Evolutionary conservation across 306 rosid genomes (phyloP).

Genomic region (Cyamopsis tetragonoloba): DNA sequence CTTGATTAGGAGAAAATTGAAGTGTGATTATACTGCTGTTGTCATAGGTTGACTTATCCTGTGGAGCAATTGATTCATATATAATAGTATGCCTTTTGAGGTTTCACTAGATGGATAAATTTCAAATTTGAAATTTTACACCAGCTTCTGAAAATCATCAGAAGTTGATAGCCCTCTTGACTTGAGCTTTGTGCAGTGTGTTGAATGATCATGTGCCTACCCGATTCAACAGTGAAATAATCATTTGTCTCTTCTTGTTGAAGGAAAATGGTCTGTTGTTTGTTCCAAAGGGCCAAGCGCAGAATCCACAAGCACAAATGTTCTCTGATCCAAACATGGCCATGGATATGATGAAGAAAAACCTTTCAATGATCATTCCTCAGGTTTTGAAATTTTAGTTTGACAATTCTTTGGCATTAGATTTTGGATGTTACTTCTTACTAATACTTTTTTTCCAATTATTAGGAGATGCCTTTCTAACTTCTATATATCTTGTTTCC

Average conservation of each 20-base stretch:
- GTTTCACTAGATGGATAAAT: not conserved
- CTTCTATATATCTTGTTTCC: constrained; percentile 13
- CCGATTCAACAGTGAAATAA: constrained; percentile 17
- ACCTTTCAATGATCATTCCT: constrained; percentile 96
- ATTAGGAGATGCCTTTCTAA: not conserved
- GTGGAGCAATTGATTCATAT: not conserved
- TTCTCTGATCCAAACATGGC: constrained; percentile 99
- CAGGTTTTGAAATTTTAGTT: constrained; percentile 52
- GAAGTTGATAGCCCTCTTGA: constrained; percentile 5
- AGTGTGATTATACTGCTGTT: not conserved
- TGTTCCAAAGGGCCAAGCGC: constrained; percentile 91
- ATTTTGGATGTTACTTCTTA: too few species aligned
- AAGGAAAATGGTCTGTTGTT: constrained; percentile 87
- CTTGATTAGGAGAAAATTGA: not conserved
- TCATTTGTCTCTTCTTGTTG: constrained; percentile 9
- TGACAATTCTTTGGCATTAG: not conserved
- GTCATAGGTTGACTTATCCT: not conserved
- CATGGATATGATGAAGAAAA: constrained; percentile 99
- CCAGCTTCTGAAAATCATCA: not conserved
- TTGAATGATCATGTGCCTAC: not conserved
- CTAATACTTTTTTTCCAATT: not conserved
- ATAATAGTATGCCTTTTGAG: not conserved
- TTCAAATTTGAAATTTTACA: not conserved
- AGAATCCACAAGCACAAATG: constrained; percentile 95
- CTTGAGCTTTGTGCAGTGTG: not conserved